phyloP scores from a whole-genome alignment of 345 rosid species.

The Garcia nutans region DNA sequence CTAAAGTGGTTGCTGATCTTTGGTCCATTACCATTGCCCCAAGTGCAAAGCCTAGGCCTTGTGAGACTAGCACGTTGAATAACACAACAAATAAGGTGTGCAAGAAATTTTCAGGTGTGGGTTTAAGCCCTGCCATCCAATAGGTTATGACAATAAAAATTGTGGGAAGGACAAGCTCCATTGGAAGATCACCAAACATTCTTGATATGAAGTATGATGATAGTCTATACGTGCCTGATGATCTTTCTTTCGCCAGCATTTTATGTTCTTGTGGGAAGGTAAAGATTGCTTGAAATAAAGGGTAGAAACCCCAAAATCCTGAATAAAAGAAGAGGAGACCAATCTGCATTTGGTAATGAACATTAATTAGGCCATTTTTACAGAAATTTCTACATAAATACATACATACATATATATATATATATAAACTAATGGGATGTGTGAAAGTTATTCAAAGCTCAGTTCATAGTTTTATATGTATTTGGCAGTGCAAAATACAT shows the following conservation, averaged over 20 bases:
- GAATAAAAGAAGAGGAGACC: slow-evolving; percentile 69
- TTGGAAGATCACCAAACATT: slow-evolving; percentile 58
- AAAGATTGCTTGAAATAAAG: slow-evolving; percentile 72
- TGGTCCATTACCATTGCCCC: slow-evolving; percentile 56
- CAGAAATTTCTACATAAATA: too few species aligned
- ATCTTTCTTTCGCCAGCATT: slow-evolving; percentile 84
- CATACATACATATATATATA: too few species aligned
- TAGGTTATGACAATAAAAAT: slow-evolving; percentile 53
- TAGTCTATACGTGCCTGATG: slow-evolving; percentile 83
- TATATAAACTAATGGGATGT: too few species aligned
- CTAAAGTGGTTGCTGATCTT: slow-evolving; percentile 37
- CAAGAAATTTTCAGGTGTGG: slow-evolving; percentile 36
- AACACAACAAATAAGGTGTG: slow-evolving; percentile 43
- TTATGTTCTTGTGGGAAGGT: slow-evolving; percentile 74
- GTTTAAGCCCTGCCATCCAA: slow-evolving; percentile 71
- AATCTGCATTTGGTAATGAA: slow-evolving; percentile 41
- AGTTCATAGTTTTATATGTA: too few species aligned
- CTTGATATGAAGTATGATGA: slow-evolving; percentile 80
- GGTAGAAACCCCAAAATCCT: slow-evolving; percentile 68
- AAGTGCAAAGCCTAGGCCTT: slow-evolving; percentile 53
- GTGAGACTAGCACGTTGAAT: slow-evolving; percentile 41
- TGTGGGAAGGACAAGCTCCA: slow-evolving; percentile 69
- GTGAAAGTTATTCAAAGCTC: too few species aligned
- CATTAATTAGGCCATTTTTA: too few species aligned
- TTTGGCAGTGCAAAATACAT: too few species aligned